These are phyloP conservation scores for Begonia masoniana DNA, from an alignment of 306 rosid species.

Conservation along the genomic window DNA sequence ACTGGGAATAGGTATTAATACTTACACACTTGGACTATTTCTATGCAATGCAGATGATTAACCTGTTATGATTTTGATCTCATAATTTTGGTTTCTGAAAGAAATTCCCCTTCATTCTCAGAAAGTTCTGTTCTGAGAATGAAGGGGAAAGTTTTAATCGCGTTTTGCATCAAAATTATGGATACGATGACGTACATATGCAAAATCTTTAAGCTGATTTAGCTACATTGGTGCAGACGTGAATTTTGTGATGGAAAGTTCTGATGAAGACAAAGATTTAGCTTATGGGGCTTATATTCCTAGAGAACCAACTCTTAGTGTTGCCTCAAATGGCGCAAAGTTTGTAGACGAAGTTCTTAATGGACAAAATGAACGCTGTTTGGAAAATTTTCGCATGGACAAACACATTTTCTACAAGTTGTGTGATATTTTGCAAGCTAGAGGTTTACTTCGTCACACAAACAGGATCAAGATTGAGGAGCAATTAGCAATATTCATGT, in stretches of 20 bases:
- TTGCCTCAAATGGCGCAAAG: constrained; percentile 46
- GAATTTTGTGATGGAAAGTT: constrained; percentile 44
- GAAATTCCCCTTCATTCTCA: too few relatives aligned
- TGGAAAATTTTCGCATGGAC: constrained; percentile 81
- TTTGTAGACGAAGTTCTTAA: constrained; percentile 78
- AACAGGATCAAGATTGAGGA: constrained; percentile 87
- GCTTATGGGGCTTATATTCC: constrained; percentile 28
- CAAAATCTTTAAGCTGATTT: neutral
- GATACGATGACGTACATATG: neutral
- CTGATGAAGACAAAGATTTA: constrained; percentile 67
- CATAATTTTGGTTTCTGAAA: too few relatives aligned
- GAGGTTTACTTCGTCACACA: constrained; percentile 74
- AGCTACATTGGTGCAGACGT: constrained; percentile 11
- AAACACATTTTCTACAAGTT: constrained; percentile 62
- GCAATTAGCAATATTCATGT: constrained; percentile 83
- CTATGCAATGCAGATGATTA: too few relatives aligned
- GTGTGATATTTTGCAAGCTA: constrained; percentile 77
- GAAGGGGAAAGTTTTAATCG: too few relatives aligned
- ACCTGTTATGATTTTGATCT: too few relatives aligned
- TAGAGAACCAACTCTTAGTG: constrained; percentile 32
- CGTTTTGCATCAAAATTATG: too few relatives aligned
- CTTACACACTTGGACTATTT: too few relatives aligned
- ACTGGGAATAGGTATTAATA: too few relatives aligned
- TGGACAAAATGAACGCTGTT: constrained; percentile 52
- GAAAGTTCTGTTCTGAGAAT: too few relatives aligned